Base-by-base conservation (phyloP, 139 green algal species). In the Edaphochlamys debaryana region DNA sequence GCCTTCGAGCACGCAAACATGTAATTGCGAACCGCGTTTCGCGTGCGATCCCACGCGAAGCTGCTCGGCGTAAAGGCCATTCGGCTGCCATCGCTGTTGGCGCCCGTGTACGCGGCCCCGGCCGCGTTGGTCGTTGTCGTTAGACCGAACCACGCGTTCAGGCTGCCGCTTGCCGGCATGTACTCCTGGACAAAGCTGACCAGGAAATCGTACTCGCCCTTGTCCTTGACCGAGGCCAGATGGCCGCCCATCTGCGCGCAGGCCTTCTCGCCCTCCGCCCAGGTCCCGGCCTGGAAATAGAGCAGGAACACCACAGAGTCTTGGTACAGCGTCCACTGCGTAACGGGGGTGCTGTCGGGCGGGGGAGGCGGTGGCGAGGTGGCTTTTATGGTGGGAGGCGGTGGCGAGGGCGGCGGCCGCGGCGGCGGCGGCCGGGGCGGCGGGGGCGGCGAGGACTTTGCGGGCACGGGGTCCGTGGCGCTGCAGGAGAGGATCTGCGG, bases 111-210 rank as follows among this genome's bases (percentile, higher is more conserved):
- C 8, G 63, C 76, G 22, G 32, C 42, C 8, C 27, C n/a, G n/a
- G n/a, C 23, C 6, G 20, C 19, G 6, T 37, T 32, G 63, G 62
- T 73, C 2, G 19, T 27, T 20, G 73, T 73, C 7, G 9, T 52
- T 6, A 82, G 63, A 4, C 76, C 76, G 32, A 82, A 74, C 76
- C 76, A 82, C 9, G 34, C 9, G 42, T 82, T 82, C 38, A 67
- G 5, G 63, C 23, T 19, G 34, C 38, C 42, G 17, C 23, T 20
- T 2, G n/a, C 4, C 13, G 60, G 42, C 19, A 66, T 22, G 25
- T 30, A n/a, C 3, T 15, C 41, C 11, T 74, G 42, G 30, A 82
- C 30, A 30, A 22, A 42, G 62, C 37, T 27, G 9, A 25, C 37
- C 0, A 82, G 63, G 32, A 82, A 82, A 2, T 38, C 4, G 41